These are phyloP conservation scores for Nepenthes mirabilis DNA, from an alignment of 148 eudicot species.

Conservation along the genomic window DNA sequence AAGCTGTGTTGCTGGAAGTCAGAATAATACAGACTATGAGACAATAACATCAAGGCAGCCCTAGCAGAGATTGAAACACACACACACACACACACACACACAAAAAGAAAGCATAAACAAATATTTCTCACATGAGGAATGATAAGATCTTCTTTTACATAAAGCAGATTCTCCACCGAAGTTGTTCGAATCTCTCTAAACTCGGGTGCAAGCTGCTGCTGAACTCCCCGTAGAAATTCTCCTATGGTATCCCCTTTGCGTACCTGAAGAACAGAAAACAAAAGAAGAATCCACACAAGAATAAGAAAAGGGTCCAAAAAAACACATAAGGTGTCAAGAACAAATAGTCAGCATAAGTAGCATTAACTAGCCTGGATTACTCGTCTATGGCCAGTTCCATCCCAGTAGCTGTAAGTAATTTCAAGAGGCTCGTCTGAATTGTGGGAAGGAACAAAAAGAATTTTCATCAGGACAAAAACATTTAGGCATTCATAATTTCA, in stretches of 20 bases:
- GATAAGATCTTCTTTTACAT: conserved; percentile 97
- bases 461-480: conserved; percentile 1
- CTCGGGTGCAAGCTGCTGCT: conserved; percentile 98
- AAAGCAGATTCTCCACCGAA: conserved; percentile 92
- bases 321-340: background rate
- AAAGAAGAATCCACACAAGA: conserved; percentile 4
- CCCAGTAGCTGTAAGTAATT: conserved; percentile 98
- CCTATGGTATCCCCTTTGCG: conserved; percentile 94
- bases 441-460: conserved; percentile 1
- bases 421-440: conserved; percentile 83
- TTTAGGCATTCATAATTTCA: conserved; percentile 1
- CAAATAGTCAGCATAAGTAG: background rate
- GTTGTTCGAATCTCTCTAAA: conserved; percentile 93
- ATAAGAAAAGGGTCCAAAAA: conserved; percentile 1
- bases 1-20: conserved; percentile 87
- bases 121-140: conserved; percentile 73
- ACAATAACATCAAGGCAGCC: background rate
- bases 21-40: background rate
- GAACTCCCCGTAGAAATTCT: conserved; percentile 84
- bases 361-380: conserved; percentile 50
- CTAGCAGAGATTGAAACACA: background rate
- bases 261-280: conserved; percentile 34
- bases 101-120: background rate
- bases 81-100: too few species aligned
- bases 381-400: conserved; percentile 94